A percentile compares a stretch with the other conserved stretches of the same genome.
These are phyloP conservation scores for Neotropicomus parvogracilis DNA, from an alignment of 1,284 basidiomycete genomes.

Conservation along the genomic window DNA sequence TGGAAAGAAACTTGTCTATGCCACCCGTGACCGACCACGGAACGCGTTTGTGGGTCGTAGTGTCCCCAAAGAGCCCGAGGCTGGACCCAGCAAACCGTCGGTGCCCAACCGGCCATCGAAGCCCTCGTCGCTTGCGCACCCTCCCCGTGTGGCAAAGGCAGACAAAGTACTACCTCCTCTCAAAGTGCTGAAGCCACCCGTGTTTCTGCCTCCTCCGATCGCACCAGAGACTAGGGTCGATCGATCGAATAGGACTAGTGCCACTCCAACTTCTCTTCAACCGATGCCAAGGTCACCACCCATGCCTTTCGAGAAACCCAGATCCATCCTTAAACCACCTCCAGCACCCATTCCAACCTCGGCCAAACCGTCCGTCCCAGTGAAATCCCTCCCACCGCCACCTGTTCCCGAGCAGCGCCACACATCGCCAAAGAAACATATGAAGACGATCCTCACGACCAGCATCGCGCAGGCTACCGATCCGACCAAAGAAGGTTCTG, in stretches of 20 bases:
- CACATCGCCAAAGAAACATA: conserved; percentile 22
- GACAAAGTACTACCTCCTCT: conserved; percentile 10
- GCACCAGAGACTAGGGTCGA: background rate
- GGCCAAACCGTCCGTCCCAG: conserved; percentile 13
- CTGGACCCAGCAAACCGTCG: conserved; percentile 19
- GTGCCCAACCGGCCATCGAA: conserved; percentile 5
- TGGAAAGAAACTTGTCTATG: conserved; percentile 6
- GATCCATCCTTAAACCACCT: conserved; percentile 29
- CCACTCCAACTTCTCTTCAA: conserved; percentile 1
- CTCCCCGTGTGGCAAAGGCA: background rate
- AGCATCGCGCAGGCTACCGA: conserved; percentile 42
- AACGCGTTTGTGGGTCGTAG: conserved; percentile 24
- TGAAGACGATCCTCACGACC: conserved; percentile 45
- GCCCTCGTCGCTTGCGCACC: conserved; percentile 4
- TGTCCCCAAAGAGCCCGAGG: conserved; percentile 4
- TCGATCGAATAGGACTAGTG: background rate
- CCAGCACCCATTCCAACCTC: conserved; percentile 15
- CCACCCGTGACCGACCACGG: conserved; percentile 14
- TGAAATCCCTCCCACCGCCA: conserved; percentile 30
- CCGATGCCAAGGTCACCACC: conserved; percentile 7
- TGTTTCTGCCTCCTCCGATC: conserved; percentile 2
- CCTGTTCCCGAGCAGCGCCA: conserved; percentile 10
- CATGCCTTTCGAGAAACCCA: conserved; percentile 15
- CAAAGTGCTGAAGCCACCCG: conserved; percentile 18
- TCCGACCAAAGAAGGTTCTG: conserved; percentile 38